phyloP scores from a whole-genome alignment of 2,329 filamentous ascomycete genomes.

The Ramichloridium luteum region DNA sequence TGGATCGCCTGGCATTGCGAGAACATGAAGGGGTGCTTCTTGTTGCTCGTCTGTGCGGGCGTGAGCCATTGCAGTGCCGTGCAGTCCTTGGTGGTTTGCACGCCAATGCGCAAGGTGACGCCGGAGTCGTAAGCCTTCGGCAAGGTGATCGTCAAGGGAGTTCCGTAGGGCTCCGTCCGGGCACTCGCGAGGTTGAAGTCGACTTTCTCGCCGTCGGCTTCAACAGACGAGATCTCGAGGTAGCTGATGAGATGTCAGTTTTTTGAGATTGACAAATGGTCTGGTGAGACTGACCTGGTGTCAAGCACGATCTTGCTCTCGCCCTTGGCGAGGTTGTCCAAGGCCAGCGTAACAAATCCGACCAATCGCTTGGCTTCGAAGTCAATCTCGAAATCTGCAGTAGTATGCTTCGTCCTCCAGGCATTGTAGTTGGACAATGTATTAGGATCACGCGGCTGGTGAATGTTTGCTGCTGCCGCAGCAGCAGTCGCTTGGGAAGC shows the following conservation, averaged over 20 bases:
- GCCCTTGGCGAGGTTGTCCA: slow-evolving; percentile 65
- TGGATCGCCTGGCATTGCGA: slow-evolving; percentile 97
- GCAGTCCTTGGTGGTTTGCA: slow-evolving; percentile 77
- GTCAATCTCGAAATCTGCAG: slow-evolving; percentile 67
- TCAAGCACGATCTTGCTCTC: slow-evolving; percentile 70
- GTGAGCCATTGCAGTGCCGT: slow-evolving; percentile 94
- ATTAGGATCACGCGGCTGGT: slow-evolving; percentile 54
- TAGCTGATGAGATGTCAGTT: slow-evolving; percentile 34
- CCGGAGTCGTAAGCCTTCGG: slow-evolving; percentile 17
- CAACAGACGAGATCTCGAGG: slow-evolving; percentile 60
- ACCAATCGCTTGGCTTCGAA: slow-evolving; percentile 67
- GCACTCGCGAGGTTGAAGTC: slow-evolving; percentile 57
- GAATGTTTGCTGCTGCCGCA: slow-evolving; percentile 22
- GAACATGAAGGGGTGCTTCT: slow-evolving; percentile 95
- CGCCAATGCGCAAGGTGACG: slow-evolving; percentile 18
- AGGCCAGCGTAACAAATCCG: slow-evolving; percentile 62
- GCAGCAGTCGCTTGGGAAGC: slow-evolving; percentile 15
- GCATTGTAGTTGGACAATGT: slow-evolving; percentile 85
- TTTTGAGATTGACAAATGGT: too few species aligned
- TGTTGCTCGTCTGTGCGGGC: slow-evolving; percentile 85
- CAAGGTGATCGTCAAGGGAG: slow-evolving; percentile 50
- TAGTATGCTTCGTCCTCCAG: slow-evolving; percentile 75
- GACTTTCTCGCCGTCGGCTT: slow-evolving; percentile 50
- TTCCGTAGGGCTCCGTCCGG: slow-evolving; percentile 63
- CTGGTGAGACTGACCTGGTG: slow-evolving; percentile 54